phyloP scores from a whole-genome alignment of 2,329 filamentous ascomycete genomes.

The Penicillium sp. region DNA sequence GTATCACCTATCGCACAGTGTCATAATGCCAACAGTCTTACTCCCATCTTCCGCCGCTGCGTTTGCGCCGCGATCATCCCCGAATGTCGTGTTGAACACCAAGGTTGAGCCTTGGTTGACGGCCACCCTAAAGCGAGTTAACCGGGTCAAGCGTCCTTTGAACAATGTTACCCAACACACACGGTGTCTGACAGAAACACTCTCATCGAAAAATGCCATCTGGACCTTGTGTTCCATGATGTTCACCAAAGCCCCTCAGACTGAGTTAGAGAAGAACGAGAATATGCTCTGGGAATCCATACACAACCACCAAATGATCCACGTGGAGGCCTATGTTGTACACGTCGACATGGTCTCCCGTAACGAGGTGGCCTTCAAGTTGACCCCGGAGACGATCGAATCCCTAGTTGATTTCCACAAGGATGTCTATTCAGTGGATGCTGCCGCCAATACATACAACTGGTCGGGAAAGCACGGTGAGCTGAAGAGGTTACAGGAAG shows the following conservation, averaged over 20 bases:
- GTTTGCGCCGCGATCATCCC: constrained; percentile 89
- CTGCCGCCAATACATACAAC: constrained; percentile 82
- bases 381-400: constrained; percentile 92
- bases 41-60: constrained; percentile 93
- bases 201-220: constrained; percentile 85
- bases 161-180: constrained; percentile 97
- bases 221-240: constrained; percentile 94
- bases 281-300: constrained; percentile 82
- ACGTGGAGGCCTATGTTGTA: constrained; percentile 95
- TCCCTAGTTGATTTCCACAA: constrained; percentile 92
- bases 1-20: constrained; percentile 51
- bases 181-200: constrained; percentile 88
- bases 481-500: constrained; percentile 94
- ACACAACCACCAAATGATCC: constrained; percentile 88
- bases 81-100: constrained; percentile 88
- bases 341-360: constrained; percentile 98
- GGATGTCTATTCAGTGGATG: constrained; percentile 88
- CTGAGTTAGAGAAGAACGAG: constrained; percentile 76
- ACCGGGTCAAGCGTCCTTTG: constrained; percentile 91
- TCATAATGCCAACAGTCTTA: constrained; percentile 84
- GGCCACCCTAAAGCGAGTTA: constrained; percentile 93
- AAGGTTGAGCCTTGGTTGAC: constrained; percentile 97
- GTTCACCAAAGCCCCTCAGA: constrained; percentile 82
- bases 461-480: constrained; percentile 97
- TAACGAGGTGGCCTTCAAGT: constrained; percentile 97